These are phyloP conservation scores for Wickerhamomyces rabaulensis DNA, from an alignment of 805 yeast genomes.

Conservation along the genomic window DNA sequence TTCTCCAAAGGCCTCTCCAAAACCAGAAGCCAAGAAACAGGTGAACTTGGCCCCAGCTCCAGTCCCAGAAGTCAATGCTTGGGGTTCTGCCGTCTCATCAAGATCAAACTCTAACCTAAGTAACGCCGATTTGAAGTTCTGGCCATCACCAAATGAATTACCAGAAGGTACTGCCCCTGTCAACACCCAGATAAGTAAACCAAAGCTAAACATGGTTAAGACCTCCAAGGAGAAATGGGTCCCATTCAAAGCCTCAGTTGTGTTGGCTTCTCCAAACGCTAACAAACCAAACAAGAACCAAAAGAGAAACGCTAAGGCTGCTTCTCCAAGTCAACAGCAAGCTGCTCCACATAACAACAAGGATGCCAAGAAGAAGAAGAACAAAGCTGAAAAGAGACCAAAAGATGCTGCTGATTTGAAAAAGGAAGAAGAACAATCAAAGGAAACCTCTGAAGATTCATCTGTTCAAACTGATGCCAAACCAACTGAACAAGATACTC, in stretches of 20 bases:
- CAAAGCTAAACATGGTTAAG: conserved; percentile 15
- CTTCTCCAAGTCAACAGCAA: neutral
- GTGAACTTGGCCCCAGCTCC: conserved; percentile 56
- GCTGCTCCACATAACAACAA: conserved; percentile 1
- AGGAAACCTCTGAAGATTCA: conserved; percentile 1
- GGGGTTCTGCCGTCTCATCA: conserved; percentile 38
- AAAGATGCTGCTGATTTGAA: conserved; percentile 14
- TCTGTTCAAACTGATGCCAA: conserved; percentile 3
- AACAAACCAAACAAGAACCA: conserved; percentile 8
- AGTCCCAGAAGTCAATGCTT: conserved; percentile 55
- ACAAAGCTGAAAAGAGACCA: conserved; percentile 16
- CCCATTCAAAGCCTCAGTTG: conserved; percentile 49
- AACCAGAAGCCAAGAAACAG: conserved; percentile 21
- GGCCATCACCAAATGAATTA: conserved; percentile 34
- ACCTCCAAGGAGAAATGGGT: conserved; percentile 59
- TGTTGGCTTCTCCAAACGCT: neutral
- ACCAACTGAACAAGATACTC: neutral
- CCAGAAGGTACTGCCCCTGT: conserved; percentile 14
- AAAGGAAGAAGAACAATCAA: conserved; percentile 18
- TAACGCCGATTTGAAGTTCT: conserved; percentile 21
- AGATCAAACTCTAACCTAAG: conserved; percentile 20
- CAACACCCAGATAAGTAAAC: neutral
- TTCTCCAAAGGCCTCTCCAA: conserved; percentile 25
- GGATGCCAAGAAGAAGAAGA: conserved; percentile 23
- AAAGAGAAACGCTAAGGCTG: conserved; percentile 1